Base-by-base conservation (phyloP, 2,329 filamentous ascomycete species). In the Aureobasidium sp. region DNA sequence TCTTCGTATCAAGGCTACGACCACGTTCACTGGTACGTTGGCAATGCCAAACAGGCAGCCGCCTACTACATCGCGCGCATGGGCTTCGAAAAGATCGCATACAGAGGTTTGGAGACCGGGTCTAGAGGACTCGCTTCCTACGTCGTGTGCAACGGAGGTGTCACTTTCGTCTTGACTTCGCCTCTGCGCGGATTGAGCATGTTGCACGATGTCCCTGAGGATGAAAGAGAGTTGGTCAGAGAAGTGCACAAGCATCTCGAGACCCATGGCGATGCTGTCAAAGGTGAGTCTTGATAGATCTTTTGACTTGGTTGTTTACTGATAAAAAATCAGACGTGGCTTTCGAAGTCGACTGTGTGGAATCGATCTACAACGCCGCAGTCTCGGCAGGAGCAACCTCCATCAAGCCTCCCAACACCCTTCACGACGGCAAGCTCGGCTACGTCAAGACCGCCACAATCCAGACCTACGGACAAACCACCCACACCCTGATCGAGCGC, bases 41-140 rank as follows among this genome's bases (percentile, higher is more conserved):
- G 92, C 71, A 97, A 97, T 72, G 92, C 93, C 68, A 96, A 96
- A 77, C 92, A 96, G 78, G 90, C 91, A 2, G 92, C 92, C 40
- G 83, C 87, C 15, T 96, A 90, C 77, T 96, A 96, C 77, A 86
- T 87, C 66, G 86, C 84, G 11, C 88, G 91, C 66, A 91, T 96
- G 78, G 92, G 90, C 60, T 96, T 96, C 78, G 79, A 83, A 69
- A 84, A 83, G 21, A 75, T 96, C 61, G 93, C 93, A 64, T 95
- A 96, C 74, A 83, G 83, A 42, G 93, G 92, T 5, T 84, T 96
- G 5, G 92, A 96, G 74, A 96, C 92, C 0, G 90, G 90, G 64
- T 90, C 84, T 64, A 84, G 90, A 61, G 85, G 84, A 66, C 82
- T 92, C 65, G 89, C 90, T 49, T 94, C 89, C 1, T 89, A 96